A percentile compares a stretch with the other conserved stretches of the same genome.
phyloP scores from a whole-genome alignment of 345 rosid genomes.

The Ceriops tagal region DNA sequence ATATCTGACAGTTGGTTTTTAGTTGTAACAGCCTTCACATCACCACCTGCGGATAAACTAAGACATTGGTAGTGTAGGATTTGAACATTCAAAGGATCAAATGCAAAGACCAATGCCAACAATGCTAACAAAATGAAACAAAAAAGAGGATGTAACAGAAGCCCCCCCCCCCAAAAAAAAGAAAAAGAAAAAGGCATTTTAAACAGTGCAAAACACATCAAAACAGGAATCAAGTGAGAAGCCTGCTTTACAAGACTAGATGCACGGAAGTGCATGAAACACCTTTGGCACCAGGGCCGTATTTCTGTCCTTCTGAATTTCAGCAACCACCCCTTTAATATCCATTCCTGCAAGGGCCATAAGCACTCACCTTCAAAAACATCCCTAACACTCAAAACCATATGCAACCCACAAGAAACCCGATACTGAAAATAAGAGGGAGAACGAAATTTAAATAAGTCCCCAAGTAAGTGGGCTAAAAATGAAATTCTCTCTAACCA shows the following conservation, averaged over 20 bases:
- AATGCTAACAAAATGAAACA: not conserved
- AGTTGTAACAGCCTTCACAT: constrained; percentile 73
- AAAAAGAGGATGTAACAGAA: not conserved
- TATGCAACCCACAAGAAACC: not conserved
- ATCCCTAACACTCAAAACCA: constrained; percentile 17
- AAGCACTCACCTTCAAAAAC: constrained; percentile 38
- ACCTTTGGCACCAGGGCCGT: constrained; percentile 85
- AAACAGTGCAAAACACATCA: not conserved
- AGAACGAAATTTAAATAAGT: not conserved
- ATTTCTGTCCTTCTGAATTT: constrained; percentile 61
- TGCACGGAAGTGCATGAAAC: constrained; percentile 24
- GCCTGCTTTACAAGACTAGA: not conserved
- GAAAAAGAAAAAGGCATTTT: too few species aligned
- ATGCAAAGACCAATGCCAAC: not conserved
- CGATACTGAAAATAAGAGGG: too few species aligned
- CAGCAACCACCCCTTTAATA: constrained; percentile 83
- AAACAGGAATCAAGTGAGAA: constrained; percentile 6
- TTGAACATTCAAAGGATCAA: constrained; percentile 2
- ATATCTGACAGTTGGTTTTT: constrained; percentile 67
- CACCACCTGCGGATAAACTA: constrained; percentile 85
- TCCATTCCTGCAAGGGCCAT: constrained; percentile 76
- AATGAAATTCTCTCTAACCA: too few species aligned
- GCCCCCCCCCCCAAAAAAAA: too few species aligned
- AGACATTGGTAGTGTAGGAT: constrained; percentile 34
- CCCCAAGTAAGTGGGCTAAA: not conserved